Evolutionary conservation across 495 filamentous ascomycete genomes (phyloP).

Genomic region (Penicillium macrosclerotiorum): DNA sequence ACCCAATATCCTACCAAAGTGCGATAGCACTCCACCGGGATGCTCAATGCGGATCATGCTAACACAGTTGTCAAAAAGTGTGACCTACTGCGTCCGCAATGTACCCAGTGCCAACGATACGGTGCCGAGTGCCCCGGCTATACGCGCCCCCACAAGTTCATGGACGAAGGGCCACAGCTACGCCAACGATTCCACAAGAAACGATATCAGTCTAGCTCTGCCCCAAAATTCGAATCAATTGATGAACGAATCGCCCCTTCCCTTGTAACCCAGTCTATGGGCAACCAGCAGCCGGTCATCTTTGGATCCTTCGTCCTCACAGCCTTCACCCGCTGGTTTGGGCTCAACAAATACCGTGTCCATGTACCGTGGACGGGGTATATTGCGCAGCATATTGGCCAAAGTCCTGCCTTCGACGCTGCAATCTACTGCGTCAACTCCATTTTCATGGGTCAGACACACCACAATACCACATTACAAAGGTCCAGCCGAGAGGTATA

Average conservation of each 20-base stretch:
- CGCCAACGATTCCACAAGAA: conserved; percentile 18
- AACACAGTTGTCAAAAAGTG: conserved; percentile 15
- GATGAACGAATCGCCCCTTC: conserved; percentile 22
- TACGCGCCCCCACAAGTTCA: conserved; percentile 19
- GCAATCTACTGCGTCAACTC: conserved; percentile 20
- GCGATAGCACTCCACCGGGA: too few relatives aligned
- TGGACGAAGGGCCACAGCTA: conserved; percentile 22
- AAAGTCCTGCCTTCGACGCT: conserved; percentile 23
- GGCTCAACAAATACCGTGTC: conserved; percentile 22
- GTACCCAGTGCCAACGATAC: conserved; percentile 28
- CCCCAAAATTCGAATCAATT: conserved; percentile 11
- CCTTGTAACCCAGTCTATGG: conserved; percentile 17
- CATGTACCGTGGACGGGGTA: conserved; percentile 24
- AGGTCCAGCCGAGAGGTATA: conserved; percentile 28
- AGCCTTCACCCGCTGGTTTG: conserved; percentile 24
- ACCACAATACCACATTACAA: conserved; percentile 12
- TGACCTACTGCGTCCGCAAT: conserved; percentile 26
- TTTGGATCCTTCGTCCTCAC: conserved; percentile 24
- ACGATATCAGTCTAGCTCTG: neutral
- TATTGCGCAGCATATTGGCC: conserved; percentile 17
- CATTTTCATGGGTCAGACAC: conserved; percentile 17
- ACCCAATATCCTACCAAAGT: neutral
- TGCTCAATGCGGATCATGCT: too few relatives aligned
- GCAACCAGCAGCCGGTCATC: conserved; percentile 23
- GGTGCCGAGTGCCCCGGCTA: conserved; percentile 31